Percentiles rank a stretch among this genome's conserved stretches.
phyloP scores from a whole-genome alignment of 2,329 filamentous ascomycete species.

The Helminthosporium solani region DNA sequence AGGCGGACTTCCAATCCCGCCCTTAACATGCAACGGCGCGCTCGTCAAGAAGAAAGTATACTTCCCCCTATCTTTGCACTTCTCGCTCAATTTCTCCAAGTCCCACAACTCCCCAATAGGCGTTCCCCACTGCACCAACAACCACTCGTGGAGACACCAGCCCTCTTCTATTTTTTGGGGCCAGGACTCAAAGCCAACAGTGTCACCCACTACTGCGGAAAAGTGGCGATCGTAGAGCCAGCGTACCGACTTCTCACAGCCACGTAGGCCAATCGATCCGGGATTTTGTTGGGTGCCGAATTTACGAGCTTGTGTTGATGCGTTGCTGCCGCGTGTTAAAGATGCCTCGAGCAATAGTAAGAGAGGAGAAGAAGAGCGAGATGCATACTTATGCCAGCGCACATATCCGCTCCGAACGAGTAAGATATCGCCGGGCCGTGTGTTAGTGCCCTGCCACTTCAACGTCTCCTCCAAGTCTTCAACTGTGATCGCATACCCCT shows the following conservation, averaged over 20 bases:
- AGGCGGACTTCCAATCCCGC: constrained; percentile 42
- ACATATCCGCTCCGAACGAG: constrained; percentile 48
- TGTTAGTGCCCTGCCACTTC: constrained; percentile 31
- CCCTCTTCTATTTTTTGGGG: constrained; percentile 31
- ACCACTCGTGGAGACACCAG: constrained; percentile 39
- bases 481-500: constrained; percentile 32
- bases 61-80: constrained; percentile 55
- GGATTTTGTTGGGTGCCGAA: constrained; percentile 35
- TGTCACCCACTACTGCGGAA: constrained; percentile 41
- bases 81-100: constrained; percentile 53
- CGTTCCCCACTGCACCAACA: constrained; percentile 32
- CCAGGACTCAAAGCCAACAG: constrained; percentile 44
- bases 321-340: constrained; percentile 18
- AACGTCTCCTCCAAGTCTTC: constrained; percentile 32
- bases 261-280: constrained; percentile 36
- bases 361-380: background rate
- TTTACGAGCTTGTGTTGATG: constrained; percentile 27
- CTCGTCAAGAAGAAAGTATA: constrained; percentile 65
- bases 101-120: constrained; percentile 43
- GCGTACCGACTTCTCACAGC: constrained; percentile 32
- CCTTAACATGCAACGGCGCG: constrained; percentile 58
- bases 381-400: constrained; percentile 40
- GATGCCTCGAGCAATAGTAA: background rate
- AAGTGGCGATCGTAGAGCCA: constrained; percentile 43
- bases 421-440: constrained; percentile 37